Percentiles rank a stretch among this genome's conserved stretches.
Evolutionary conservation across 2,329 filamentous ascomycete species (phyloP).

Genomic region (Penicillium sp.): DNA sequence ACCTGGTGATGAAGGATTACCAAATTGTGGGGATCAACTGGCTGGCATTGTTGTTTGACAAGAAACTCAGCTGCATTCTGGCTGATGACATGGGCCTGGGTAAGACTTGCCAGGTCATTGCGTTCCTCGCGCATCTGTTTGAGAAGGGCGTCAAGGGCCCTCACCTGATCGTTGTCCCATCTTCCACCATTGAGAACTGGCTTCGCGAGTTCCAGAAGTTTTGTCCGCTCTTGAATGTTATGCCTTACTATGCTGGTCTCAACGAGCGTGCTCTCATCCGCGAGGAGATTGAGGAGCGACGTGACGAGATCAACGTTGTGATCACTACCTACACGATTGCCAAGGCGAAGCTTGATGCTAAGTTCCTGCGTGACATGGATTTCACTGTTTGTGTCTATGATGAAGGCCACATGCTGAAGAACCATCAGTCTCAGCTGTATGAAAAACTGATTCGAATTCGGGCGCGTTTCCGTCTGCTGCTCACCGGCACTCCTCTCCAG

Average conservation of each 20-base stretch:
- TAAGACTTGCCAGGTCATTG: conserved; percentile 96
- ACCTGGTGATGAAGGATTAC: conserved; percentile 82
- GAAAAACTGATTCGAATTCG: conserved; percentile 72
- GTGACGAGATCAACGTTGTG: conserved; percentile 65
- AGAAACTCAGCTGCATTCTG: conserved; percentile 80
- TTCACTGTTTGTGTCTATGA: conserved; percentile 74
- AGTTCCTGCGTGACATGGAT: conserved; percentile 59
- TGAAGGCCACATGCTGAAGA: conserved; percentile 92
- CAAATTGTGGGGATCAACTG: conserved; percentile 94
- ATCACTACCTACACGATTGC: conserved; percentile 71
- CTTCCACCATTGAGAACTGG: conserved; percentile 95
- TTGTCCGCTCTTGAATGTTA: conserved; percentile 70
- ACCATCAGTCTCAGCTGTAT: conserved; percentile 78
- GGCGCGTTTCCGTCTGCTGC: conserved; percentile 77
- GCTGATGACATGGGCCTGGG: conserved; percentile 96
- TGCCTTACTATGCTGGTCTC: conserved; percentile 70
- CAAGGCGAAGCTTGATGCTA: conserved; percentile 58
- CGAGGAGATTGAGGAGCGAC: conserved; percentile 62
- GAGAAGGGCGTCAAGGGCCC: conserved; percentile 66
- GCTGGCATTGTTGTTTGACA: conserved; percentile 78
- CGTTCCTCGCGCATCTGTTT: conserved; percentile 79
- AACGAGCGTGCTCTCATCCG: conserved; percentile 66
- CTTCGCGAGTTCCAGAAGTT: conserved; percentile 84
- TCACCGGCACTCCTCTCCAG: conserved; percentile 89
- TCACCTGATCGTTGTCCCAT: conserved; percentile 85